These are phyloP conservation scores for Petunia secreta DNA, from an alignment of 257 asterid genomes.

Conservation along the genomic window DNA sequence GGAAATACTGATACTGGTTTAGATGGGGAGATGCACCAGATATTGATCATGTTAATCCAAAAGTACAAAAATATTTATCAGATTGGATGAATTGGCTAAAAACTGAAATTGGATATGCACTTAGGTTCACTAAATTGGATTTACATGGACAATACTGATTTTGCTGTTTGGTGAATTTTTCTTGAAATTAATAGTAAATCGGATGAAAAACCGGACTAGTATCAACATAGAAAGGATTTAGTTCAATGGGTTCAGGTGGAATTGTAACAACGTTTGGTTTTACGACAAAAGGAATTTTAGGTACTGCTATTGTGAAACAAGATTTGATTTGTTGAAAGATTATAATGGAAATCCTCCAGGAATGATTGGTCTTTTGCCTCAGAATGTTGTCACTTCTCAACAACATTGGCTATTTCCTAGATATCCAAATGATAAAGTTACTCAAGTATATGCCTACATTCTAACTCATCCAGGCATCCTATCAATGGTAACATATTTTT, in stretches of 20 bases:
- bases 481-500: constrained; percentile 43
- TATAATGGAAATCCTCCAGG: constrained; percentile 67
- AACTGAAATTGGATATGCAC: constrained; percentile 57
- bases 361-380: constrained; percentile 65
- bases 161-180: constrained; percentile 80
- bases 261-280: constrained; percentile 71
- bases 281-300: constrained; percentile 76
- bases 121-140: constrained; percentile 41
- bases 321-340: constrained; percentile 72
- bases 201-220: constrained; percentile 50
- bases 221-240: constrained; percentile 65
- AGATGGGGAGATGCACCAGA: constrained; percentile 59
- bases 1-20: constrained; percentile 77
- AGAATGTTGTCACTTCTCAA: constrained; percentile 75
- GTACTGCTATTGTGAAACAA: constrained; percentile 66
- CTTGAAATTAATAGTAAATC: constrained; percentile 36
- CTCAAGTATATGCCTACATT: constrained; percentile 76
- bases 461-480: constrained; percentile 88
- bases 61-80: constrained; percentile 64
- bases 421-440: constrained; percentile 41
- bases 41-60: constrained; percentile 67
- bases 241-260: constrained; percentile 67
- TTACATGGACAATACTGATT: constrained; percentile 61
- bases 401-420: constrained; percentile 69
- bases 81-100: constrained; percentile 94